phyloP scores from a whole-genome alignment of 441 rosid species.

The Erodium chrysanthum region DNA sequence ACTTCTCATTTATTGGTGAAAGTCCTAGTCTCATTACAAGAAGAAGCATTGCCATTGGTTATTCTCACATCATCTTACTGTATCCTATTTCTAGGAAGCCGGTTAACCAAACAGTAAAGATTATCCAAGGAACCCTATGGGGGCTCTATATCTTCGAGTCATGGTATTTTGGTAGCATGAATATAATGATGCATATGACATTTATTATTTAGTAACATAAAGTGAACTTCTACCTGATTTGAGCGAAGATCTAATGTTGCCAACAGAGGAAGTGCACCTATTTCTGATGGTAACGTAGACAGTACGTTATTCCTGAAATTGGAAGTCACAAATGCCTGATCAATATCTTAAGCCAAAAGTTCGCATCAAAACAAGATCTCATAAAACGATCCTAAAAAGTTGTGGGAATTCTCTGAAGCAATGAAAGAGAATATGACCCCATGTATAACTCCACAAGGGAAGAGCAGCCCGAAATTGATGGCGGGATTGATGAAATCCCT shows the following conservation, averaged over 20 bases:
- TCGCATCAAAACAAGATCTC: conserved; percentile 13
- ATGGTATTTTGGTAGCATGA: not conserved
- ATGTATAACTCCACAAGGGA: conserved; percentile 71
- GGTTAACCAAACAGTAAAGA: not conserved
- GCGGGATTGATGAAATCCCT: conserved; percentile 59
- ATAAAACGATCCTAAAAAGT: conserved; percentile 12
- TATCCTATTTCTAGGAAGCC: not conserved
- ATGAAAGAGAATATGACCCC: conserved; percentile 53
- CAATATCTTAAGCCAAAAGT: conserved; percentile 20
- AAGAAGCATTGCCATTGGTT: not conserved
- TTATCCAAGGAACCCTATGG: not conserved
- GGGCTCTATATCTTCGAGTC: not conserved
- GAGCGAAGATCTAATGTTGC: conserved; percentile 84
- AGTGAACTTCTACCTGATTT: conserved; percentile 48
- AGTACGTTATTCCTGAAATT: conserved; percentile 58
- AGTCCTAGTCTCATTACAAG: not conserved
- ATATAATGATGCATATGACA: not conserved
- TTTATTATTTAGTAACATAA: conserved; percentile 8
- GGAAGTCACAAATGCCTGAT: conserved; percentile 20
- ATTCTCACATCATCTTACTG: not conserved
- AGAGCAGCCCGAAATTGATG: conserved; percentile 65
- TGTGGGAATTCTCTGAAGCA: not conserved
- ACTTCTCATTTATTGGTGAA: not conserved
- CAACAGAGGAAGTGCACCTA: conserved; percentile 52
- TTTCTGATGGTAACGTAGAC: conserved; percentile 53